Conservation (phyloP, 2,329 filamentous ascomycete species). For the Xylaria arbuscula region DNA sequence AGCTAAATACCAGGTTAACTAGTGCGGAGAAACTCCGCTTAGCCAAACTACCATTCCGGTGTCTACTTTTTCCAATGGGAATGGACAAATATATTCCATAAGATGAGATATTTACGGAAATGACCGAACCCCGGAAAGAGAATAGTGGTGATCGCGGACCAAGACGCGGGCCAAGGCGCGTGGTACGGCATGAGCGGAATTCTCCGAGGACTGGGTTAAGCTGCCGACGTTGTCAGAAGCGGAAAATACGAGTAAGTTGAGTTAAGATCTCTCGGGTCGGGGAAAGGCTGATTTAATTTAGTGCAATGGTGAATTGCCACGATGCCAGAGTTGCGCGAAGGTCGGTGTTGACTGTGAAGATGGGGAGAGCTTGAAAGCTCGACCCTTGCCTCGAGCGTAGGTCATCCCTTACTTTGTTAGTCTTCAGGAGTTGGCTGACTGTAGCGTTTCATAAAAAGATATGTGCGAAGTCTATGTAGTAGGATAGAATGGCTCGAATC, state of each 20-base stretch:
- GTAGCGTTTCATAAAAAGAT: conserved; percentile 2
- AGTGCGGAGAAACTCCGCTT: conserved; percentile 31
- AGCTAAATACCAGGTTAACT: background rate
- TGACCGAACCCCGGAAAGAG: conserved; percentile 15
- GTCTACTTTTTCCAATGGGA: background rate
- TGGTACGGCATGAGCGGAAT: conserved; percentile 23
- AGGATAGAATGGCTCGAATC: conserved; percentile 60
- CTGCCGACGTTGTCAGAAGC: conserved; percentile 55
- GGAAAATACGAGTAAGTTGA: conserved; percentile 59
- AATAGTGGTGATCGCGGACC: conserved; percentile 2
- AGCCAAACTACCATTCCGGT: background rate
- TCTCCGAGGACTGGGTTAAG: conserved; percentile 27
- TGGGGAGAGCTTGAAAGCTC: conserved; percentile 35
- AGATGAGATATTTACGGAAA: background rate
- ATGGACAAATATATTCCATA: background rate
- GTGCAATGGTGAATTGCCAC: conserved; percentile 37
- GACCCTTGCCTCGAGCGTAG: conserved; percentile 55
- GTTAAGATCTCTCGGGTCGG: background rate
- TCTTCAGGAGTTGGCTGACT: background rate
- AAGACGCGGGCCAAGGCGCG: conserved; percentile 21
- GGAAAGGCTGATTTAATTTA: conserved; percentile 6
- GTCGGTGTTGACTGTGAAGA: conserved; percentile 34
- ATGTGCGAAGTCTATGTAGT: conserved; percentile 24
- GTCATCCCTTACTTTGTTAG: background rate
- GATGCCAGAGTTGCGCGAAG: conserved; percentile 32